phyloP scores from a whole-genome alignment of 2,329 filamentous ascomycete species.

The Pestalotiopsis sp. region DNA sequence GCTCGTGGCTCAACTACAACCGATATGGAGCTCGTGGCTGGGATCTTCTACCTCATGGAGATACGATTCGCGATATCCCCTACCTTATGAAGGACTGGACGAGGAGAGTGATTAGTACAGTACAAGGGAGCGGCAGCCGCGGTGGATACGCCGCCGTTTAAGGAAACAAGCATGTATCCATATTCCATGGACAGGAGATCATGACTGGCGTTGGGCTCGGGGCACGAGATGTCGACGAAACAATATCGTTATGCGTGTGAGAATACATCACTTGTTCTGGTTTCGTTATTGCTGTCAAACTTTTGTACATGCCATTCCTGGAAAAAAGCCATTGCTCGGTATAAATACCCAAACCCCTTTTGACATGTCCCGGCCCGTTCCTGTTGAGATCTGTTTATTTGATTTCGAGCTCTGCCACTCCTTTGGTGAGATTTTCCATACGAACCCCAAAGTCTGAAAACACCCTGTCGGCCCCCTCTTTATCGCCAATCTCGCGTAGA shows the following conservation, averaged over 20 bases:
- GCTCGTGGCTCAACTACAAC: slow-evolving; percentile 98
- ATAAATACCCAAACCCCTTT: too few relatives aligned
- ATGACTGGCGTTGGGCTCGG: not conserved
- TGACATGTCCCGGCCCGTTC: not conserved
- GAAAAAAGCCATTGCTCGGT: not conserved
- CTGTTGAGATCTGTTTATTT: not conserved
- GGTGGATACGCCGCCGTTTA: slow-evolving; percentile 94
- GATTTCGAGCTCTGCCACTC: slow-evolving; percentile 6
- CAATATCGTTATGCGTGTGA: not conserved
- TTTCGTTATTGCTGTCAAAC: not conserved
- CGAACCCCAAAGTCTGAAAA: slow-evolving; percentile 5
- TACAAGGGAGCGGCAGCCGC: slow-evolving; percentile 81
- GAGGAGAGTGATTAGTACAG: slow-evolving; percentile 76
- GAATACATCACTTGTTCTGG: not conserved
- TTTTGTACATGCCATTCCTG: not conserved
- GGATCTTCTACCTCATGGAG: slow-evolving; percentile 91
- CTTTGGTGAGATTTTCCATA: slow-evolving; percentile 3
- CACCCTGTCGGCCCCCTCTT: slow-evolving; percentile 1
- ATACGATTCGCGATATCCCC: slow-evolving; percentile 88
- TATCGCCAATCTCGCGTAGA: slow-evolving; percentile 7
- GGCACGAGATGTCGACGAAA: not conserved
- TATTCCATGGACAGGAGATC: too few relatives aligned
- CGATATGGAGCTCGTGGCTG: slow-evolving; percentile 92
- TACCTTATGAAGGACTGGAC: slow-evolving; percentile 91
- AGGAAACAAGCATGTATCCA: slow-evolving; percentile 10